Evolutionary conservation across 192 early-diverging fungal genomes (phyloP).

Genomic region (Coemansia sp.): DNA sequence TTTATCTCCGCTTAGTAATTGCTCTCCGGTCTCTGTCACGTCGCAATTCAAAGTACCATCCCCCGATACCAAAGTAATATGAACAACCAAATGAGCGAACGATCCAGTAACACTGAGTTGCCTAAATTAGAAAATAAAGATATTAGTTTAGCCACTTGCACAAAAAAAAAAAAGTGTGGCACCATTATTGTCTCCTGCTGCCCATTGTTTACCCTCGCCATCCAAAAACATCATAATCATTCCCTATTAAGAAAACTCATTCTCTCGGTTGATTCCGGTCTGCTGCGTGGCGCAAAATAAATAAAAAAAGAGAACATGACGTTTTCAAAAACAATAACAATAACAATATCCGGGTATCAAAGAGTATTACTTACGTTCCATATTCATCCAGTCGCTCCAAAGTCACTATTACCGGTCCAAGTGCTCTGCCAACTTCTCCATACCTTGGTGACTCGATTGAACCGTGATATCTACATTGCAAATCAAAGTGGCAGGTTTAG

Average conservation of each 20-base stretch:
- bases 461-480: constrained; percentile 27
- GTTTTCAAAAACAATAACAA: constrained; percentile 3
- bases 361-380: constrained; percentile 38
- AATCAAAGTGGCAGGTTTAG: not conserved
- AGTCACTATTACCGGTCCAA: constrained; percentile 29
- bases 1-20: constrained; percentile 13
- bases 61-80: constrained; percentile 18
- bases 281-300: not conserved
- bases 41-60: constrained; percentile 35
- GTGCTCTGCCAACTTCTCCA: constrained; percentile 16
- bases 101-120: constrained; percentile 14
- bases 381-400: constrained; percentile 33
- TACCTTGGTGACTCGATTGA: constrained; percentile 23
- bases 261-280: not conserved
- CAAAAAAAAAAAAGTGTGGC: not conserved
- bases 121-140: constrained; percentile 19
- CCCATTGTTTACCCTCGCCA: too few species aligned
- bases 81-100: constrained; percentile 15
- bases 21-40: constrained; percentile 13
- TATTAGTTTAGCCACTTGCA: too few species aligned
- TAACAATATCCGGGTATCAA: constrained; percentile 1
- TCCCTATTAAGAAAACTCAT: too few species aligned
- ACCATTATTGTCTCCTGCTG: too few species aligned
- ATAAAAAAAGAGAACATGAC: not conserved
- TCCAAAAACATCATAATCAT: too few species aligned